Percentiles rank a stretch among this genome's conserved stretches.
These are phyloP conservation scores for Colletotrichum endophyticum DNA, from an alignment of 2,329 filamentous ascomycete species.

Conservation along the genomic window DNA sequence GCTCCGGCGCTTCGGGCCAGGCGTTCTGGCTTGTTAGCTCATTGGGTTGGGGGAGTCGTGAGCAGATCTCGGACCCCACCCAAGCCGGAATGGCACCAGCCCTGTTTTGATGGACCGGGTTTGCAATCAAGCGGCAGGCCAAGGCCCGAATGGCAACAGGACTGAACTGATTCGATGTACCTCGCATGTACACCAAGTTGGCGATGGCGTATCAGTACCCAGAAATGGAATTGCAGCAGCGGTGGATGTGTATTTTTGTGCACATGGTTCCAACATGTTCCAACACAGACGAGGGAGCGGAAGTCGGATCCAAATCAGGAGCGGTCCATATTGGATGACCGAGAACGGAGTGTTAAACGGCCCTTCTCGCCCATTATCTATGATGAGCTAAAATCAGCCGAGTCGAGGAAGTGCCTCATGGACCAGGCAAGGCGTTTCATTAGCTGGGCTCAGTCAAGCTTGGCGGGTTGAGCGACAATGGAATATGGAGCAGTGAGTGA, in stretches of 20 bases:
- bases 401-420: constrained; percentile 17
- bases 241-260: not conserved
- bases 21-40: not conserved
- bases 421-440: constrained; percentile 15
- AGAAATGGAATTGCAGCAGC: not conserved
- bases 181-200: not conserved
- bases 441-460: constrained; percentile 15
- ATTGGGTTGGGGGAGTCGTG: constrained; percentile 17
- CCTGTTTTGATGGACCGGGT: constrained; percentile 18
- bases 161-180: not conserved
- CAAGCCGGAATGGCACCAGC: constrained; percentile 8
- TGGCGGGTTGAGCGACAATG: constrained; percentile 6
- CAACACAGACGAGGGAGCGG: not conserved
- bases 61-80: constrained; percentile 15
- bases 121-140: constrained; percentile 6
- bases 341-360: constrained; percentile 20
- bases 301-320: constrained; percentile 3
- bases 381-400: not conserved
- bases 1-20: constrained; percentile 16
- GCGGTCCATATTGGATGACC: constrained; percentile 3
- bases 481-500: constrained; percentile 19
- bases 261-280: not conserved
- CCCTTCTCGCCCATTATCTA: constrained; percentile 9
- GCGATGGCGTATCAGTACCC: not conserved
- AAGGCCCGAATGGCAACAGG: constrained; percentile 1